Percentiles rank a stretch among this genome's conserved stretches.
Conservation (phyloP, 2,329 filamentous ascomycete species). For the Onygena corvina region DNA sequence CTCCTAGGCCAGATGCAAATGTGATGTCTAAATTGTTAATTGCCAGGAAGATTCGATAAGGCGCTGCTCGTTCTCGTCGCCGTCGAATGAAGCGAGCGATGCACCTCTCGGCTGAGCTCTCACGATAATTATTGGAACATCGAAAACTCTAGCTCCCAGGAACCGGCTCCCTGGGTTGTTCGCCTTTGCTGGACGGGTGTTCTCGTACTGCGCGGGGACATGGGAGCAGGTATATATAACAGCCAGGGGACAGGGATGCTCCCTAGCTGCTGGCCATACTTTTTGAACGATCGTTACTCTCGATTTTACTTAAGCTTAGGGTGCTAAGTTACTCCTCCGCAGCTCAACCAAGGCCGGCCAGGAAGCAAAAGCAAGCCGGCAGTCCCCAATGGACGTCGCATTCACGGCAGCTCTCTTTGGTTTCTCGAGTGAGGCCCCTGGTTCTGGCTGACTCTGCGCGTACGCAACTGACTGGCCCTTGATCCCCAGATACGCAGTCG, state of each 20-base stretch:
- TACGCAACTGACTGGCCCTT: background rate
- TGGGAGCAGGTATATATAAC: too few relatives aligned
- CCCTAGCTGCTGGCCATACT: too few relatives aligned
- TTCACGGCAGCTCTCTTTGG: background rate
- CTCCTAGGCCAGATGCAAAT: constrained; percentile 1
- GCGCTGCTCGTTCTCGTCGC: background rate
- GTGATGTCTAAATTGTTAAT: background rate
- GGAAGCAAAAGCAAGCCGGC: too few relatives aligned
- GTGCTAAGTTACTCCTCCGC: background rate
- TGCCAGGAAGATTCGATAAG: background rate
- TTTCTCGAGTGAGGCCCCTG: background rate
- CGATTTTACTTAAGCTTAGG: too few relatives aligned
- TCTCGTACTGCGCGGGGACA: too few relatives aligned
- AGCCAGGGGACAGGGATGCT: too few relatives aligned
- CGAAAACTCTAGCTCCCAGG: background rate
- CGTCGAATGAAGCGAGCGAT: background rate
- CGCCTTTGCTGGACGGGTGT: background rate
- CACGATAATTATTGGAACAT: constrained; percentile 1
- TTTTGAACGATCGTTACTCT: too few relatives aligned
- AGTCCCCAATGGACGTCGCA: background rate
- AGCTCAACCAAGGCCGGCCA: background rate
- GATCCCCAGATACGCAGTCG: background rate
- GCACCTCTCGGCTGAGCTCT: background rate
- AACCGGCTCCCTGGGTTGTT: background rate
- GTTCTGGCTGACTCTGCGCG: background rate